Percentiles rank a stretch among this genome's conserved stretches.
These are phyloP conservation scores for Passalora sequoiae DNA, from an alignment of 2,329 filamentous ascomycete species.

Conservation along the genomic window DNA sequence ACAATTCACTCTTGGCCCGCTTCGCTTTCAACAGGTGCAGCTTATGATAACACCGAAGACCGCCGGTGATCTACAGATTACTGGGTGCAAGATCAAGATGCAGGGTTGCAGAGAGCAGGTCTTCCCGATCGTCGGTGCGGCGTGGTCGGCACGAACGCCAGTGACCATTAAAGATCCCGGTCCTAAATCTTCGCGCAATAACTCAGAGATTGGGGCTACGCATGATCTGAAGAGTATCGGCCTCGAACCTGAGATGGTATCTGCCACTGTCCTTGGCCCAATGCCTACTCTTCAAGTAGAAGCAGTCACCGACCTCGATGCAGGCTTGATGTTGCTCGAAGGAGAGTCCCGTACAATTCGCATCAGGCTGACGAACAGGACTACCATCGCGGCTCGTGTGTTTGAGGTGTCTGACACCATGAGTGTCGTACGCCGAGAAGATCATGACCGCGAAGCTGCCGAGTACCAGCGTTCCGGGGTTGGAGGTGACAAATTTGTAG, in stretches of 20 bases:
- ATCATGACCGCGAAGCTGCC: background rate
- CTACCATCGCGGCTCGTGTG: constrained; percentile 71
- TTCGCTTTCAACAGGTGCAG: constrained; percentile 72
- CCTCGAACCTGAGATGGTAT: constrained; percentile 21
- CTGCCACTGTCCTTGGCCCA: constrained; percentile 63
- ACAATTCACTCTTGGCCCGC: constrained; percentile 67
- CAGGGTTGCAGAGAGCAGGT: constrained; percentile 73
- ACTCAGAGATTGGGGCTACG: constrained; percentile 2
- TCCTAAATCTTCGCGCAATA: constrained; percentile 6
- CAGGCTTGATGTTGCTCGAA: constrained; percentile 86
- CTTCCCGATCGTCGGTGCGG: constrained; percentile 75
- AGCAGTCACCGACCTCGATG: constrained; percentile 72
- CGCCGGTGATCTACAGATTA: constrained; percentile 66
- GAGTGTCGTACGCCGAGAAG: constrained; percentile 13
- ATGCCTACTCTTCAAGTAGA: constrained; percentile 75
- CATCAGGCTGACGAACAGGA: constrained; percentile 74
- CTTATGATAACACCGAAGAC: constrained; percentile 63
- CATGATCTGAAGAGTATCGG: constrained; percentile 15
- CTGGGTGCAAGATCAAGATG: constrained; percentile 73
- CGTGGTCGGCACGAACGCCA: constrained; percentile 67
- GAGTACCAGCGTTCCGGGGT: background rate
- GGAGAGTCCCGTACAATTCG: constrained; percentile 76
- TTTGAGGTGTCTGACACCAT: constrained; percentile 25
- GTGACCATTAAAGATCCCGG: constrained; percentile 62
- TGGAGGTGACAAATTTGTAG: constrained; percentile 4